phyloP scores from a whole-genome alignment of 73 alveolate species.

The Paramecium pentaurelia region DNA sequence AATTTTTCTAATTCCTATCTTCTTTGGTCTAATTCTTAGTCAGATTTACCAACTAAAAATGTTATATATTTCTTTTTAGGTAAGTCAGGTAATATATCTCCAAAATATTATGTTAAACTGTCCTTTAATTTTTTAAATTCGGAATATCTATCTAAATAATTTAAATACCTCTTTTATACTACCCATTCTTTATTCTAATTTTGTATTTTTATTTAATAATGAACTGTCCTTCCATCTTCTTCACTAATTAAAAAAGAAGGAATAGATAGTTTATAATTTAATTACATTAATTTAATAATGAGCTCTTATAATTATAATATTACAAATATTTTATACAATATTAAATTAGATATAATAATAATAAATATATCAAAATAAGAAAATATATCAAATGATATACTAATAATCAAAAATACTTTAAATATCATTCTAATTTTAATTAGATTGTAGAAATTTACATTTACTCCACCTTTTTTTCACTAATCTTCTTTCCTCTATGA shows the following conservation, averaged over 20 bases:
- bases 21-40: conserved; percentile 25
- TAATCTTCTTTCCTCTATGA: not conserved
- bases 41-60: conserved; percentile 18
- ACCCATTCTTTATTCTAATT: not conserved
- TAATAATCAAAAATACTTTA: not conserved
- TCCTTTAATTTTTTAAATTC: not conserved
- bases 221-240: conserved; percentile 2
- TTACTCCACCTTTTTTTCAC: not conserved
- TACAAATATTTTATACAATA: not conserved
- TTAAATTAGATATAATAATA: not conserved
- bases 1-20: not conserved
- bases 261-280: not conserved
- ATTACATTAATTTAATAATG: not conserved
- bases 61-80: conserved; percentile 38
- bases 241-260: not conserved
- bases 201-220: not conserved
- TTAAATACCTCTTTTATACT: not conserved
- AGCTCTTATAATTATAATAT: not conserved
- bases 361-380: not conserved
- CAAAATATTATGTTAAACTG: not conserved
- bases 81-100: not conserved
- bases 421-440: not conserved
- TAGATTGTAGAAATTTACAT: not conserved
- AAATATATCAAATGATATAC: not conserved
- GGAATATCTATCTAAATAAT: not conserved